These are phyloP conservation scores for Hymenoscyphus albidus DNA, from an alignment of 2,329 filamentous ascomycete species.

Conservation along the genomic window DNA sequence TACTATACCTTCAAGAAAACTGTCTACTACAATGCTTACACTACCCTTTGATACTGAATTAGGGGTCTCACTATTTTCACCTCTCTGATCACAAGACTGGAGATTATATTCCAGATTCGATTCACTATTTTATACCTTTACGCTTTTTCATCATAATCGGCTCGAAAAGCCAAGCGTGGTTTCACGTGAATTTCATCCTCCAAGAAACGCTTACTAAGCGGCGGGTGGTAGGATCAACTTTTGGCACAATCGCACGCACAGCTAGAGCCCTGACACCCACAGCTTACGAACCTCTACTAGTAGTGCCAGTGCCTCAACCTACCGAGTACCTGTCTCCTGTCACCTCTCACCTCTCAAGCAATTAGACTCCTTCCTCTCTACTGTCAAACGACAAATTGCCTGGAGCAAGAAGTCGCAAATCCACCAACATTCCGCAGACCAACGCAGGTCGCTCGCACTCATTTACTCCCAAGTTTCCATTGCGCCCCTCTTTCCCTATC, in stretches of 20 bases:
- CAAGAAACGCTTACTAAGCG: not conserved
- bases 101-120: too few species aligned
- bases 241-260: not conserved
- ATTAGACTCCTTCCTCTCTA: constrained; percentile 9
- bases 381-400: constrained; percentile 25
- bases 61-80: too few species aligned
- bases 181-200: not conserved
- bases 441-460: constrained; percentile 5
- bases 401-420: constrained; percentile 30
- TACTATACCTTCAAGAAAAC: not conserved
- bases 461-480: constrained; percentile 3
- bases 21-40: not conserved
- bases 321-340: too few species aligned
- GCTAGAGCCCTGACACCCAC: not conserved
- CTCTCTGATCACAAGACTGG: too few species aligned
- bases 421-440: constrained; percentile 11
- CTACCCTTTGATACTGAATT: not conserved
- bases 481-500: constrained; percentile 3
- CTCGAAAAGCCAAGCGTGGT: not conserved
- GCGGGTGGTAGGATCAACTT: not conserved
- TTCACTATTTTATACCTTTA: too few species aligned
- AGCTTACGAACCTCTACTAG: not conserved
- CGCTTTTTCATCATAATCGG: not conserved
- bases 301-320: too few species aligned
- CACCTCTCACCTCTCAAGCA: constrained; percentile 1